Evolutionary conservation across 345 rosid species (phyloP), one percentile per base, ranked within the genome.

Genomic region (Eucalyptus albens): DNA sequence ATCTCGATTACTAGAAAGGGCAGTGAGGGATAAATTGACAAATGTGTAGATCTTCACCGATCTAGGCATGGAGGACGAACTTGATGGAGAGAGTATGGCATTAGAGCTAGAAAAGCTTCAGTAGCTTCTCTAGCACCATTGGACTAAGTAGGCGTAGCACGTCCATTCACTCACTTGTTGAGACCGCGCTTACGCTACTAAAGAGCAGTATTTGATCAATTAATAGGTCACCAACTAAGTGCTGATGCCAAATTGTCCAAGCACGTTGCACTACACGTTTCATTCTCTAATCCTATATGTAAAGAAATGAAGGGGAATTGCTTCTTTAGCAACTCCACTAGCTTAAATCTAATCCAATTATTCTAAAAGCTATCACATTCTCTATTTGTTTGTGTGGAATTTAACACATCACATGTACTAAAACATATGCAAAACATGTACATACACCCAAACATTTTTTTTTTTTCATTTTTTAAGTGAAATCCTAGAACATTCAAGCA

Each of bases 101-200:
- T 91, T 95, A 42, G 98, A 96, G 92, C 89, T 95, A 9, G 99
- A 97, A 97, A 89, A 96, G 92, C 94, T 97, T 95, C 90, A 95
- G 92, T 89, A 92, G 94, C 44, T 96, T 97, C 95, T 97, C 96
- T 4, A 96, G 97, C 50, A 92, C 92, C 80, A 95, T 94, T 37
- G 98, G 98, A 55, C 72, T 96, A 87, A 93, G 95, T 91, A 93
- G 97, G 50, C 96, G 95, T 91, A 92, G 93, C 91, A 90, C 91
- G 86, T 90, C 96, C 40, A 95, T 95, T 88, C 96, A 95, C 89
- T 91, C 93, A 86, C 90, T 97, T 88, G 95, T 93, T 60, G 97
- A 95, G 24, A 86, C 4, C 2, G 65, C 44, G 11, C 45, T 44
- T 44, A 44, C 8, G 77, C 77, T 65, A 40, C 77, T 65, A 40